Evolutionary conservation across 2,329 filamentous ascomycete genomes (phyloP).

Genomic region (Phaeomoniella chlamydospora): DNA sequence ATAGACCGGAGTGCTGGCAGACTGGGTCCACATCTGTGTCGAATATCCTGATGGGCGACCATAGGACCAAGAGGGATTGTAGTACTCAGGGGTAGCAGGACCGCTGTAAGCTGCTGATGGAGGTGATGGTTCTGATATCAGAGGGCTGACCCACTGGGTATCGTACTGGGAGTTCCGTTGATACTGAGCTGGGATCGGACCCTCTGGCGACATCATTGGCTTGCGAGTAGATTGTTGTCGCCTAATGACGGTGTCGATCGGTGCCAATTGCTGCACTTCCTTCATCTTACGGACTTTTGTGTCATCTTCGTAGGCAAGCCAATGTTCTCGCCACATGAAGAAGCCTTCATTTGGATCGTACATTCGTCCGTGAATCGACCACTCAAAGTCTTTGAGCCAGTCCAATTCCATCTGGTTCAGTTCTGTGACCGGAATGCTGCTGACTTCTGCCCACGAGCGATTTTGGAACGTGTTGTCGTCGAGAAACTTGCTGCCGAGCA

Average conservation of each 20-base stretch:
- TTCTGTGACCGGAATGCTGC: conserved; percentile 70
- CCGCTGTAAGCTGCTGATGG: conserved; percentile 33
- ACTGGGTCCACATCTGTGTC: conserved; percentile 19
- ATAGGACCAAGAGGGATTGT: conserved; percentile 26
- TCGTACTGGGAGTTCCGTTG: conserved; percentile 31
- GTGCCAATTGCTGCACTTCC: conserved; percentile 36
- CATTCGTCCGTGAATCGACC: conserved; percentile 76
- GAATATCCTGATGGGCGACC: conserved; percentile 23
- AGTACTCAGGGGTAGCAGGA: conserved; percentile 32
- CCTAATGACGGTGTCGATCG: conserved; percentile 51
- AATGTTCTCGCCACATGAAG: conserved; percentile 48
- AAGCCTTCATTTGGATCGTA: conserved; percentile 58
- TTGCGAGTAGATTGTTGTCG: conserved; percentile 36
- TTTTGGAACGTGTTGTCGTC: conserved; percentile 98
- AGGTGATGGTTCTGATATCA: conserved; percentile 35
- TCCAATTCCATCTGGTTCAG: conserved; percentile 77
- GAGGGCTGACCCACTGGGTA: conserved; percentile 35
- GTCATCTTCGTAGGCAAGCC: conserved; percentile 46
- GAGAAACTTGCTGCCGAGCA: conserved; percentile 87
- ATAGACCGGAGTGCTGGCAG: conserved; percentile 16
- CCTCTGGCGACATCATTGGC: conserved; percentile 30
- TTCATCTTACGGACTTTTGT: conserved; percentile 28
- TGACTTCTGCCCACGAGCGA: conserved; percentile 90
- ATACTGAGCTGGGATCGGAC: conserved; percentile 33
- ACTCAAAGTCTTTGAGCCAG: conserved; percentile 72